Evolutionary conservation across 441 rosid genomes (phyloP).

Genomic region (Populus hybrid): DNA sequence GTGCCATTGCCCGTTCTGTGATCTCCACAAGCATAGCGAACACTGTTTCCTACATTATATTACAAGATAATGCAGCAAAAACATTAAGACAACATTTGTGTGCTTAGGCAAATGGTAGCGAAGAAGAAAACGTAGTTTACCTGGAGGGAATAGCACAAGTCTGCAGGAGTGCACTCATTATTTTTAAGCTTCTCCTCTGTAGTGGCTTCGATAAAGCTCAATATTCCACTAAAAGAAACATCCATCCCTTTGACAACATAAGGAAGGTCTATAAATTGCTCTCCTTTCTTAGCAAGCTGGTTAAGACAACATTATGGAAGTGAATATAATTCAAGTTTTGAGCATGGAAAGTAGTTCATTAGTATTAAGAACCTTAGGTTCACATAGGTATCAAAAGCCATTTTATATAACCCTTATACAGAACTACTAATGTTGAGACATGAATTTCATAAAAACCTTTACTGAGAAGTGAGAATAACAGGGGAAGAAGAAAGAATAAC

Average conservation of each 20-base stretch:
- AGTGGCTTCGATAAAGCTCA: conserved; percentile 83
- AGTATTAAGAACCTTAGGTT: neutral
- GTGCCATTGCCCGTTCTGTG: too few species aligned
- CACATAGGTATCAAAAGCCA: neutral
- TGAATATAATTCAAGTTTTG: conserved; percentile 4
- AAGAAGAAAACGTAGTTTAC: conserved; percentile 26
- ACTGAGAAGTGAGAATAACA: neutral
- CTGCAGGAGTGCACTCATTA: conserved; percentile 86
- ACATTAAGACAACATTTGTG: too few species aligned
- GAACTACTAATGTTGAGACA: neutral
- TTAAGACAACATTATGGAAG: conserved; percentile 14
- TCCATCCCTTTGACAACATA: conserved; percentile 97
- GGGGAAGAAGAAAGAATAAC: neutral
- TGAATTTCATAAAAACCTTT: neutral
- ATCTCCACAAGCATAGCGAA: too few species aligned
- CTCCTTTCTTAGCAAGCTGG: conserved; percentile 97
- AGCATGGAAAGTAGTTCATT: conserved; percentile 7
- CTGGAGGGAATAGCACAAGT: conserved; percentile 93
- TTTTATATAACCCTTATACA: neutral
- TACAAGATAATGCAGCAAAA: too few species aligned
- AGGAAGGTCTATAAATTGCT: conserved; percentile 79
- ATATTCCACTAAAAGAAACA: conserved; percentile 91
- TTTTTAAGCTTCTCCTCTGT: conserved; percentile 79
- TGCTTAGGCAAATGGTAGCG: too few species aligned
- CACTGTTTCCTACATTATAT: too few species aligned